Percentiles rank a stretch among this genome's conserved stretches.
Evolutionary conservation across 2,329 filamentous ascomycete genomes (phyloP).

Genomic region (Huntiella decipiens): DNA sequence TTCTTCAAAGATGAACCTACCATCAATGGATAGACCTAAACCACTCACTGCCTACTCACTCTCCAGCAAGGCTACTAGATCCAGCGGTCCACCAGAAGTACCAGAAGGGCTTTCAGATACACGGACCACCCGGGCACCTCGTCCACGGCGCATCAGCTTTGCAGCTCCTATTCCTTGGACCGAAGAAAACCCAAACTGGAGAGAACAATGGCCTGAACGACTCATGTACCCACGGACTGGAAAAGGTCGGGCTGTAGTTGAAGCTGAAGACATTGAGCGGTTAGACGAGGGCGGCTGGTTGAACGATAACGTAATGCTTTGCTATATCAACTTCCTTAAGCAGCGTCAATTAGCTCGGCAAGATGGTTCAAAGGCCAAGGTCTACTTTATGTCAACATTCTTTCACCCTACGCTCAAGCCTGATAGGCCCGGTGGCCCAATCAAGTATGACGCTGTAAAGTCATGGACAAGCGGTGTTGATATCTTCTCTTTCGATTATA

Average conservation of each 20-base stretch:
- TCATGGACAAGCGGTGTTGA: conserved; percentile 78
- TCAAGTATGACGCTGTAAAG: conserved; percentile 73
- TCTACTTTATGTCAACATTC: conserved; percentile 85
- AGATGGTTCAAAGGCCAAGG: conserved; percentile 33
- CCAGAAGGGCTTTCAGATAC: not conserved
- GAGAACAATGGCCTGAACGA: conserved; percentile 32
- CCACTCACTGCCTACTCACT: not conserved
- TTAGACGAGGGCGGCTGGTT: conserved; percentile 72
- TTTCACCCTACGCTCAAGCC: conserved; percentile 62
- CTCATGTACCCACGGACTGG: conserved; percentile 42
- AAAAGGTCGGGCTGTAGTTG: conserved; percentile 44
- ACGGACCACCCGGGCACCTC: not conserved
- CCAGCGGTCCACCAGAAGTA: conserved; percentile 1
- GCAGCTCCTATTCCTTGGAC: conserved; percentile 25
- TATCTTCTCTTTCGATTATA: conserved; percentile 68
- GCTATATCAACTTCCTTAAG: conserved; percentile 64
- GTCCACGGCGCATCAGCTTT: conserved; percentile 13
- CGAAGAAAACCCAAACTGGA: conserved; percentile 30
- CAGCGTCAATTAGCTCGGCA: conserved; percentile 23
- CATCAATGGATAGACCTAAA: not conserved
- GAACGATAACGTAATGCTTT: conserved; percentile 83
- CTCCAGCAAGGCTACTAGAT: conserved; percentile 5
- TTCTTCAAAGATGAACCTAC: no score
- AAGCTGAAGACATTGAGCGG: conserved; percentile 52
- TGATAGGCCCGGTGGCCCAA: conserved; percentile 26